Percentiles rank a stretch among this genome's conserved stretches.
phyloP scores from a whole-genome alignment of 768 basidiomycete genomes.

The Pisolithus albus region DNA sequence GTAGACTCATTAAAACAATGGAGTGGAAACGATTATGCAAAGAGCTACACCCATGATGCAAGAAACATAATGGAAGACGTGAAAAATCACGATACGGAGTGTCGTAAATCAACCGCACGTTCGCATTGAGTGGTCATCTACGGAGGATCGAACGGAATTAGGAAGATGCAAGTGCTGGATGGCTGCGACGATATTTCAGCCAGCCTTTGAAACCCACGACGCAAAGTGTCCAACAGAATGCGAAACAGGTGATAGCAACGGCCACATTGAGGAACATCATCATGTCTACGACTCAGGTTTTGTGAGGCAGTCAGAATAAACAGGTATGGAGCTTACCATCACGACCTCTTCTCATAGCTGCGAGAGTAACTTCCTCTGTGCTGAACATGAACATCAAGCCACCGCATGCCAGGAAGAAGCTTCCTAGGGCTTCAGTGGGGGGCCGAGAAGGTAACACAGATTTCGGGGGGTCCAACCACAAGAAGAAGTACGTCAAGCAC shows the following conservation, averaged over 20 bases:
- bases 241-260: slow-evolving; percentile 79
- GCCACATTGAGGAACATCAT: slow-evolving; percentile 88
- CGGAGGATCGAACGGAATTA: not conserved
- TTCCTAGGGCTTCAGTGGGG: slow-evolving; percentile 85
- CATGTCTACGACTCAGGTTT: slow-evolving; percentile 45
- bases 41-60: not conserved
- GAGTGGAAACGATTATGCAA: too few relatives aligned
- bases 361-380: slow-evolving; percentile 82
- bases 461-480: slow-evolving; percentile 79
- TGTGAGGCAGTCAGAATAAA: not conserved
- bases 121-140: not conserved
- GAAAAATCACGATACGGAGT: not conserved
- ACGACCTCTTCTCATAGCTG: slow-evolving; percentile 84
- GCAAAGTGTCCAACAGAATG: slow-evolving; percentile 76
- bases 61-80: not conserved
- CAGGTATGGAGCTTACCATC: slow-evolving; percentile 49
- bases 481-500: slow-evolving; percentile 89
- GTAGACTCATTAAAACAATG: too few relatives aligned
- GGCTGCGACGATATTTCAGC: slow-evolving; percentile 45
- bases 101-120: not conserved
- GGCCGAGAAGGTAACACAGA: slow-evolving; percentile 88
- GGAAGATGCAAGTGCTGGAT: slow-evolving; percentile 12
- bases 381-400: slow-evolving; percentile 88
- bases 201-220: slow-evolving; percentile 80
- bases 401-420: slow-evolving; percentile 83